phyloP scores from a whole-genome alignment of 2,329 filamentous ascomycete genomes.

The Claviceps humidiphila region DNA sequence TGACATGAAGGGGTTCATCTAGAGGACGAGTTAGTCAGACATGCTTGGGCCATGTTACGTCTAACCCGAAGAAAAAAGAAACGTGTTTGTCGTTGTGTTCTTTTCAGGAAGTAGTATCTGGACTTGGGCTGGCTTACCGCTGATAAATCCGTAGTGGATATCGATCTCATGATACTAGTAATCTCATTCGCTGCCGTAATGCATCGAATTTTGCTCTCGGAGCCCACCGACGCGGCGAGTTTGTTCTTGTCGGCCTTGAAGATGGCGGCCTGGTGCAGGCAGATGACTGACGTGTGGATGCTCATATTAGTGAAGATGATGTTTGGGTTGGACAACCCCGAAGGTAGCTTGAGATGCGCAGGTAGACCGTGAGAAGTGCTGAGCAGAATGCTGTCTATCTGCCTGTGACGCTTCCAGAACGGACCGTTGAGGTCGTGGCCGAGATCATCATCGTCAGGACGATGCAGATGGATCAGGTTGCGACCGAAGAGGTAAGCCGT shows the following conservation, averaged over 20 bases:
- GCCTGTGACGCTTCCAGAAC: conserved; percentile 89
- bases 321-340: conserved; percentile 64
- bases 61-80: not conserved
- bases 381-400: conserved; percentile 79
- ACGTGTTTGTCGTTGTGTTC: not conserved
- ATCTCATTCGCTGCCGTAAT: conserved; percentile 91
- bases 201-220: conserved; percentile 85
- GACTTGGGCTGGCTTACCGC: conserved; percentile 35
- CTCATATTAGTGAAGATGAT: conserved; percentile 93
- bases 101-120: not conserved
- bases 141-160: conserved; percentile 78
- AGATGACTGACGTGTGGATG: conserved; percentile 91
- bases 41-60: too few relatives aligned
- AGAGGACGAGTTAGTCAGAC: not conserved
- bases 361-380: conserved; percentile 81
- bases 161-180: conserved; percentile 87
- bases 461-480: conserved; percentile 82
- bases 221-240: conserved; percentile 60
- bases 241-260: conserved; percentile 91
- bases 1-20: conserved; percentile 93
- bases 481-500: conserved; percentile 85
- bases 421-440: conserved; percentile 83
- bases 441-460: conserved; percentile 65
- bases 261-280: conserved; percentile 94
- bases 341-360: conserved; percentile 62